phyloP scores from a whole-genome alignment of 768 basidiomycete species.

The Pulveroboletus sp. region DNA sequence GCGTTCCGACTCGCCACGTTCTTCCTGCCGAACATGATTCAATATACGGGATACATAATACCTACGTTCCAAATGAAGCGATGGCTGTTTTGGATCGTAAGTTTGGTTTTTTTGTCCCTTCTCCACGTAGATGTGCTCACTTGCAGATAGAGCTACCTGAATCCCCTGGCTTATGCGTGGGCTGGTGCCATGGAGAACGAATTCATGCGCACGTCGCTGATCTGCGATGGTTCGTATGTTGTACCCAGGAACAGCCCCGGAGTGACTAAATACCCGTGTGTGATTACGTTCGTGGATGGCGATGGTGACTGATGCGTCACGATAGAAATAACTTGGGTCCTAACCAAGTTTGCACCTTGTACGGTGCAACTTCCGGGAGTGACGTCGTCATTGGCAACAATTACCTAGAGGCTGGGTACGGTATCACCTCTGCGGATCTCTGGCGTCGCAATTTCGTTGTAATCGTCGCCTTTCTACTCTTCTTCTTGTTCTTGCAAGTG shows the following conservation, averaged over 20 bases:
- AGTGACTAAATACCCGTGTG: constrained; percentile 58
- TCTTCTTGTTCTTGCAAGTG: constrained; percentile 67
- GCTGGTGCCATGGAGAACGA: constrained; percentile 82
- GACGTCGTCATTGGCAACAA: constrained; percentile 48
- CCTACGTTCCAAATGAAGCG: constrained; percentile 67
- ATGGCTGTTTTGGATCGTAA: constrained; percentile 82
- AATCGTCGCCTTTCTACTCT: constrained; percentile 60
- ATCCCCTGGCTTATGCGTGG: constrained; percentile 76
- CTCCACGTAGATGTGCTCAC: constrained; percentile 3
- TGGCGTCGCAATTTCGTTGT: constrained; percentile 72
- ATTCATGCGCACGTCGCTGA: constrained; percentile 61
- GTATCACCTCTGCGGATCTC: constrained; percentile 44
- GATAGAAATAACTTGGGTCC: constrained; percentile 46
- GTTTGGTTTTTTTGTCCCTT: constrained; percentile 19
- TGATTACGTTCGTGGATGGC: constrained; percentile 3
- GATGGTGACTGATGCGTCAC: constrained; percentile 11
- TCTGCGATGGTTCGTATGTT: constrained; percentile 61
- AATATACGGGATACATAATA: constrained; percentile 69
- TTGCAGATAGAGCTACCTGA: constrained; percentile 57
- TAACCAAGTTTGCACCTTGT: constrained; percentile 76
- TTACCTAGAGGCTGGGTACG: constrained; percentile 60
- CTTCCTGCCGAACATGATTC: constrained; percentile 72
- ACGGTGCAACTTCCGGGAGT: constrained; percentile 57
- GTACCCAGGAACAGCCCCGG: constrained; percentile 61
- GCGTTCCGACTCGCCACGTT: constrained; percentile 55